Evolutionary conservation across 305 asterid species (phyloP), one percentile per base, ranked within the genome.

Genomic region (Withania somnifera): DNA sequence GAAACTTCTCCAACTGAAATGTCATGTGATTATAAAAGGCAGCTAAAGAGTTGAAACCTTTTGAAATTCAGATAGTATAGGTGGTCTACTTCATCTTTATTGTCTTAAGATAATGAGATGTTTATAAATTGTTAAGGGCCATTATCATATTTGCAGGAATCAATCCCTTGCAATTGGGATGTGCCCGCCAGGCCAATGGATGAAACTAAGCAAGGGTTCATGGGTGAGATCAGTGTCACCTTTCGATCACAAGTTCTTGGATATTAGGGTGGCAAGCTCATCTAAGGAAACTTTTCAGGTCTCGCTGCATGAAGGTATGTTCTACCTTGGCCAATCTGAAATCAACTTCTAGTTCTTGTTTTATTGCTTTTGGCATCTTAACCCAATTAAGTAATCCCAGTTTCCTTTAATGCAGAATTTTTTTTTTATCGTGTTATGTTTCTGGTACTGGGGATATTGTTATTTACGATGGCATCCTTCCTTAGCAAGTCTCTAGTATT

Each of bases 201-300:
- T 90, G 90, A 90, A 90, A 85, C 89, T 96, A 81, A 85, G 86
- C 34, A 87, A 92, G 82, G 97, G 94, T 7, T 83, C 86, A 19
- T 96, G 97, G 98, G 83, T 89, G 79, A 84, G 88, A 86, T 84
- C 97, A 14, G 90, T 96, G 98, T 96, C 98, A 22, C 99, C 98
- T 51, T 96, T 90, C 88, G 99, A 90, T 87, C 86, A 90, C 90
- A 94, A 83, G 90, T 82, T 96, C 75, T 80, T 96, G 81, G 99
- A 94, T 86, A 79, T 96, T 78, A 89, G 97, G 86, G 82, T 90
- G 84, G 84, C 69, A n/a, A 87, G 92, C 79, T 87, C 94, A 79
- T 81, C 85, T 81, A 84, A 89, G 54, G 91, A 87, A 68, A 88
- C 86, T 81, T 86, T 95, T 84, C 88, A 88, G 88, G 92, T 96